Base-by-base conservation (phyloP, 257 asterid genomes). In the Craterostigma plantagineum region DNA sequence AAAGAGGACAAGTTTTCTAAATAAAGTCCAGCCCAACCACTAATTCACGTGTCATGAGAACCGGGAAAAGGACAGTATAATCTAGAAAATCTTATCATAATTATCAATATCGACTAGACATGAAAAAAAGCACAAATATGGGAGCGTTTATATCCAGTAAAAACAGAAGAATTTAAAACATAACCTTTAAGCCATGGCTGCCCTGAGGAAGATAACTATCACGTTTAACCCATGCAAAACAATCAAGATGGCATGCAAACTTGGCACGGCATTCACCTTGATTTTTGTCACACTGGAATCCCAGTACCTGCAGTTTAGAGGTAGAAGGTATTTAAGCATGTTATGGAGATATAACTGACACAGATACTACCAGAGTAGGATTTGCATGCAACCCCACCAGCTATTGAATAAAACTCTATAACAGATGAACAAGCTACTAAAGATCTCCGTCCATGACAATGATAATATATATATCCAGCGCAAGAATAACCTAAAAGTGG, bases 161-260 rank as follows among this genome's bases (percentile, higher is more conserved):
- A 34, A 57, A 40, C n/a, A 55, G 34, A 54, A 46, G 45, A 35
- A 34, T 14, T 23, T 23, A 23, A 23, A 23, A 23, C 30, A 52
- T 58, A 59, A 87, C 98, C 98, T 90, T 90, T 43, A 90, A 63
- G 52, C 98, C 95, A 0, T 90, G 98, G 60, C 98, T 90, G 47
- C 98, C 98, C 63, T 90, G 98, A 49, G 98, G 98, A 13, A 90
- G 95, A 76, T 82, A 90, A 70, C 98, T 90, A 62, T 90, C 98
- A 70, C 98, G 98, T 56, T 82, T 90, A 55, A 90, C 98, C 98
- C 98, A 90, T 10, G 95, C 91, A 65, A 76, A 90, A 71, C 98
- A 90, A 58, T 90, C 98, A 58, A 90, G 63, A 70, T 90, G 98
- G 70, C 98, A 90, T 47, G 95, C 83, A 75, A 76, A 90, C 68